Percentiles rank a stretch among this genome's conserved stretches.
Conservation (phyloP, 106 monocot genomes). For the Dioscorea alata region DNA sequence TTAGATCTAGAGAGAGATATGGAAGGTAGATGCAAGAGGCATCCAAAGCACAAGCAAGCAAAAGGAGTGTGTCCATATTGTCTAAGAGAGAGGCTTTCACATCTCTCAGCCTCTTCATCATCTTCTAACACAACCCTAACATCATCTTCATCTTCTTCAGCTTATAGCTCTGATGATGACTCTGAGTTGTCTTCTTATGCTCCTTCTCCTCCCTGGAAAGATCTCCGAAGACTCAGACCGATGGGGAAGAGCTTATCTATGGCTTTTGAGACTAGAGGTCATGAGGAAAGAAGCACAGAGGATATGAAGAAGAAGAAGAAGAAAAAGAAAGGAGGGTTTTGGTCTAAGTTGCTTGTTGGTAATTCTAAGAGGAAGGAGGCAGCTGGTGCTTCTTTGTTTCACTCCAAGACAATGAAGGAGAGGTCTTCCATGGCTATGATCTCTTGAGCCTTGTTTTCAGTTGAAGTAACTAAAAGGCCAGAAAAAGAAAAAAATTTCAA, state of each 20-base stretch:
- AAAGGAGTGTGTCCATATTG: constrained; percentile 62
- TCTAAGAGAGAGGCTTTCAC: constrained; percentile 33
- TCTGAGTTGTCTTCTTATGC: neutral
- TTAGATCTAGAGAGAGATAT: neutral
- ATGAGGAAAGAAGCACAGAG: neutral
- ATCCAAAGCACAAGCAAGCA: constrained; percentile 38
- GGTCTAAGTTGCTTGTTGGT: constrained; percentile 17
- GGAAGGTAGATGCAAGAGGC: constrained; percentile 34
- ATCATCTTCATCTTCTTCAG: constrained; percentile 1
- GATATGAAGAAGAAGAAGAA: constrained; percentile 11
- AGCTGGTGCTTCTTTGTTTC: neutral
- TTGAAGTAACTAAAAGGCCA: too few relatives aligned
- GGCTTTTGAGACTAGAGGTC: constrained; percentile 3
- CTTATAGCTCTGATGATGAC: neutral
- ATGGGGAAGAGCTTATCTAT: constrained; percentile 32
- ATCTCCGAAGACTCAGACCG: neutral
- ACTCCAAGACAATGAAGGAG: constrained; percentile 51
- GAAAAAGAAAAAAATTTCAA: too few relatives aligned
- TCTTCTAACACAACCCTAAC: constrained; percentile 8
- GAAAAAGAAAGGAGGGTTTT: constrained; percentile 26
- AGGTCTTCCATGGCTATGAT: constrained; percentile 8
- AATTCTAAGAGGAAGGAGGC: too few relatives aligned
- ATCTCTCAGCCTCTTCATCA: constrained; percentile 36
- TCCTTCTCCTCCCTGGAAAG: constrained; percentile 4
- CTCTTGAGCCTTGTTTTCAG: too few relatives aligned